A percentile compares a stretch with the other conserved stretches of the same genome.
Evolutionary conservation across 306 rosid species (phyloP).

Genomic region (Chamaecrista fasciculata): DNA sequence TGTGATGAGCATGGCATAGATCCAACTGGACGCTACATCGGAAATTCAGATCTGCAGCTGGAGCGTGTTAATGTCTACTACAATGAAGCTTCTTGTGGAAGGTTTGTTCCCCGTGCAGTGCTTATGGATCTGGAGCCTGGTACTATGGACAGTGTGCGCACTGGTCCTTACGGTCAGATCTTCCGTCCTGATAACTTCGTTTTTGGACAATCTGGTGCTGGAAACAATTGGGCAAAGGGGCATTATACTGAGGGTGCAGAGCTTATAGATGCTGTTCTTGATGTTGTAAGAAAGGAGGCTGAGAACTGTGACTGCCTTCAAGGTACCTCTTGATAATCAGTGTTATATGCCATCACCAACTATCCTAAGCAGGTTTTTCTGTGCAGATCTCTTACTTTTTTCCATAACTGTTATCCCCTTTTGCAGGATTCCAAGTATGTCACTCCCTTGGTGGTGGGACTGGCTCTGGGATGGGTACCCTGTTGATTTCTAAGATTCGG

Average conservation of each 20-base stretch:
- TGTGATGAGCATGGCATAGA: conserved; percentile 69
- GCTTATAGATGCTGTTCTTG: conserved; percentile 58
- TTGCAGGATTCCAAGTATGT: conserved; percentile 55
- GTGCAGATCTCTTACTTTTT: neutral
- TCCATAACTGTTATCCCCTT: neutral
- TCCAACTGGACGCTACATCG: conserved; percentile 54
- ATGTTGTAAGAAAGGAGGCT: conserved; percentile 57
- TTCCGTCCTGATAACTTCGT: conserved; percentile 63
- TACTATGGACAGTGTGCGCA: conserved; percentile 60
- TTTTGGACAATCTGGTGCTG: conserved; percentile 61
- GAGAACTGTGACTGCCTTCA: conserved; percentile 63
- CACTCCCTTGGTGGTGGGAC: conserved; percentile 63
- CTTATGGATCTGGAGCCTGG: conserved; percentile 64
- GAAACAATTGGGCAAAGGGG: conserved; percentile 64
- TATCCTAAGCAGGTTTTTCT: neutral
- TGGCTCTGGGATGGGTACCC: conserved; percentile 62
- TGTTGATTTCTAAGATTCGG: conserved; percentile 53
- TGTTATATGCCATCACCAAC: neutral
- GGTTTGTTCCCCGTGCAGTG: conserved; percentile 62
- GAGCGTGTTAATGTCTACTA: conserved; percentile 60
- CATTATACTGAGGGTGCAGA: conserved; percentile 63
- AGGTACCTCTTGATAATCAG: conserved; percentile 26
- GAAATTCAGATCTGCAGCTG: conserved; percentile 50
- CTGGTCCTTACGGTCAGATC: conserved; percentile 60
- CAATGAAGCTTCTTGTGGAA: conserved; percentile 59